Percentiles rank a stretch among this genome's conserved stretches.
phyloP scores from a whole-genome alignment of 202 grass and related monocot species.

The Musa balbisiana region DNA sequence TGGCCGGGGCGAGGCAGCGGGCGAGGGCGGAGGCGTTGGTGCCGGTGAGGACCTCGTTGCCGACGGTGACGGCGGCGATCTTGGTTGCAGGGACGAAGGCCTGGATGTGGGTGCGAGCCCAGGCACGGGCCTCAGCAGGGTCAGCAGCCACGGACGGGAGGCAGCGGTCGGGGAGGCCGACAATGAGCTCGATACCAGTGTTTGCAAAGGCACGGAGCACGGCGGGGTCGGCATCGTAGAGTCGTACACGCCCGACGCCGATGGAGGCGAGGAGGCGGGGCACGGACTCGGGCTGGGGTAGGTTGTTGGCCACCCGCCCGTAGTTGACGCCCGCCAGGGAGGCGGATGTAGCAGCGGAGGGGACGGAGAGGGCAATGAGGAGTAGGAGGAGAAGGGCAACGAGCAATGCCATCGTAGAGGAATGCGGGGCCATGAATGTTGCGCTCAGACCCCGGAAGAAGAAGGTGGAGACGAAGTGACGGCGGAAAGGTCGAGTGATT shows the following conservation, averaged over 20 bases:
- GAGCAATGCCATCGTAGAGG: background rate
- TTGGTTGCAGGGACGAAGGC: constrained; percentile 25
- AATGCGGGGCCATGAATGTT: background rate
- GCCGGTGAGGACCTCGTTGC: constrained; percentile 17
- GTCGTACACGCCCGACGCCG: background rate
- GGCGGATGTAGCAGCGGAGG: background rate
- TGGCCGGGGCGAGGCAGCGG: constrained; percentile 31
- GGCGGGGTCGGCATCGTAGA: constrained; percentile 17
- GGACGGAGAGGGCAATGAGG: background rate
- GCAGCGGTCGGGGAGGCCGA: constrained; percentile 34
- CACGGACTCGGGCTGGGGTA: background rate
- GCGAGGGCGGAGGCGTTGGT: background rate
- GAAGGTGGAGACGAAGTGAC: too few relatives aligned
- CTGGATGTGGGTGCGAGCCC: constrained; percentile 26
- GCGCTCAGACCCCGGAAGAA: too few relatives aligned
- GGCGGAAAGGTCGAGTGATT: too few relatives aligned
- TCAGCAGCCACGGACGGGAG: constrained; percentile 39
- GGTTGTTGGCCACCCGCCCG: background rate
- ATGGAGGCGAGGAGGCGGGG: background rate
- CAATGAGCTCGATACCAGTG: constrained; percentile 18
- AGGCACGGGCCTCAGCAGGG: constrained; percentile 32
- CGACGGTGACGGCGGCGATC: constrained; percentile 34
- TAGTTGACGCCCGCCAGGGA: background rate
- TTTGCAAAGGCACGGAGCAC: constrained; percentile 25
- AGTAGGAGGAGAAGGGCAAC: background rate